Evolutionary conservation across 2,329 filamentous ascomycete species (phyloP), one percentile per base, ranked within the genome.

Genomic region (Aaosphaeria pasadenensis): DNA sequence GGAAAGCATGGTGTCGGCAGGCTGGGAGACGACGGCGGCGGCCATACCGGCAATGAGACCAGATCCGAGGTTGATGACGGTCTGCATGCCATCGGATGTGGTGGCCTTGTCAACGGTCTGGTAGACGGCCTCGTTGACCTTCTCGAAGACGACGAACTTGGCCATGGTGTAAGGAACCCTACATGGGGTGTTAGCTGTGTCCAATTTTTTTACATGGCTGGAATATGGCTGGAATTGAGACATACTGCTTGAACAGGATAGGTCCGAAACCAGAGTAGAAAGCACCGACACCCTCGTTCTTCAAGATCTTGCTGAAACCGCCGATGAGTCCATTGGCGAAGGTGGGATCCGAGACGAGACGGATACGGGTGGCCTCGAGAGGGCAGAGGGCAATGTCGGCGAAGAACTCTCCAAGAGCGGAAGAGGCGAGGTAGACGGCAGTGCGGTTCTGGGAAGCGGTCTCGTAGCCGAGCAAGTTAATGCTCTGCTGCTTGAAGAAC

Each of bases 131-230:
- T 94, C 89, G 64, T 84, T 78, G 64, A 90, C 87, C 82, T 92
- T 92, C 79, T 95, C 89, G 83, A 84, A 94, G 66, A 91, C 89
- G 75, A 92, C 89, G 79, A 95, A 95, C 81, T 95, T 95, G 82
- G 89, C 81, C 87, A 94, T 91, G 74, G 89, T 95, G 81, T 95
- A 95, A 58, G 89, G 89, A 63, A 95, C 85, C 81, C 87, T 89
- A 57, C 5, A 17, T 11, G 24, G 24, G 24, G 2, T 28, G 24
- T 40, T 24, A 40, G 39, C 9, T 40, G 24, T 17, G 11, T 36
- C n/a, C n/a, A 9, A 9, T 2, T 2, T 36, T 9, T 9, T n/a
- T 4, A 36, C 11, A 2, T 11, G 39, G 9, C 17, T n/a, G 9
- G 7, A 6, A 5, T 29, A 3, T 11, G 11, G 31, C 7, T 39